Percentiles rank a stretch among this genome's conserved stretches.
Evolutionary conservation across 2,329 filamentous ascomycete species (phyloP).

Genomic region (Scleromitrula shiraiana): DNA sequence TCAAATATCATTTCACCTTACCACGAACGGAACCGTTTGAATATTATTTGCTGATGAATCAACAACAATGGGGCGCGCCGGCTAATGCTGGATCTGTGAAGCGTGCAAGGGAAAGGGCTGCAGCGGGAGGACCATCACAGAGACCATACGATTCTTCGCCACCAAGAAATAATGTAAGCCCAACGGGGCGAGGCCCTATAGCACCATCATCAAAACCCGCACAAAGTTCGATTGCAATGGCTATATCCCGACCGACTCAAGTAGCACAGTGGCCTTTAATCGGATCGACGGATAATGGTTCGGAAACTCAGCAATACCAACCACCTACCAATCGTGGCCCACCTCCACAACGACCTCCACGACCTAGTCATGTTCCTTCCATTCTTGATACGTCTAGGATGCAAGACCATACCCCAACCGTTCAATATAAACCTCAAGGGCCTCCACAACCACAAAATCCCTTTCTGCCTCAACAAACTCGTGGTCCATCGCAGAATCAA

Average conservation of each 20-base stretch:
- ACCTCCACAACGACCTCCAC: constrained; percentile 50
- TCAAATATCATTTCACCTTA: constrained; percentile 13
- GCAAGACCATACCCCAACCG: constrained; percentile 48
- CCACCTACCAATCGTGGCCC: constrained; percentile 43
- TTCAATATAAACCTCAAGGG: constrained; percentile 33
- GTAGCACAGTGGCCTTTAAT: constrained; percentile 49
- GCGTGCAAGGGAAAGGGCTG: constrained; percentile 46
- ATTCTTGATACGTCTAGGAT: constrained; percentile 48
- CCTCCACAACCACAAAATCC: not conserved
- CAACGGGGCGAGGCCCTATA: constrained; percentile 18
- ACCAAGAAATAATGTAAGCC: constrained; percentile 12
- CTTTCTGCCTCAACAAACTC: constrained; percentile 31
- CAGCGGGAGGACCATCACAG: constrained; percentile 32
- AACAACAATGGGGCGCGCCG: constrained; percentile 22
- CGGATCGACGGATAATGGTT: constrained; percentile 14
- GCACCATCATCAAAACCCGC: constrained; percentile 17
- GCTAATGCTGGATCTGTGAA: constrained; percentile 38
- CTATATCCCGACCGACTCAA: constrained; percentile 43
- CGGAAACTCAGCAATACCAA: constrained; percentile 35
- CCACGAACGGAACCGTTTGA: not conserved
- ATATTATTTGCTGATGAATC: constrained; percentile 22
- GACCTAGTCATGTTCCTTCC: constrained; percentile 52
- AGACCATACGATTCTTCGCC: constrained; percentile 16
- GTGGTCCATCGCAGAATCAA: constrained; percentile 9
- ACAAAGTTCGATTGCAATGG: constrained; percentile 25